Evolutionary conservation across 2,329 filamentous ascomycete species (phyloP), one percentile per base, ranked within the genome.

Genomic region (Xylaria sp.): DNA sequence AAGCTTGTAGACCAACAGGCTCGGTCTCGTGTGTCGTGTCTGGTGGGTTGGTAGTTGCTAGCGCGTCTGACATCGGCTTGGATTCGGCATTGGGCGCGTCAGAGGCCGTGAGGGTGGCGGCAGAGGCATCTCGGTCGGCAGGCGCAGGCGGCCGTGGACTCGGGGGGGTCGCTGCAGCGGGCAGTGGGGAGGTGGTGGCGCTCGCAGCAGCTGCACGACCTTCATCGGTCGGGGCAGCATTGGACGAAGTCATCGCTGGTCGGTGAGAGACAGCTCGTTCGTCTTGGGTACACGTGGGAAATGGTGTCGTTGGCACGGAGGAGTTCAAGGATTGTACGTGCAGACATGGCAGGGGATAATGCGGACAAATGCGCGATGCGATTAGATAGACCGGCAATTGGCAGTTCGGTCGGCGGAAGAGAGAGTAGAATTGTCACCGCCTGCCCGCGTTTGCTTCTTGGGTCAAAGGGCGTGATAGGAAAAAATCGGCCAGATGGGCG

Each of bases 171-270:
- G 63, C 43, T 41, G 39, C 15, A 41, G 50, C 55, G 55, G 70
- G 71, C 60, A 66, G 63, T 41, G 63, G 70, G 65, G 64, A 64
- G 58, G 65, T n/a, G 41, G 43, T 48, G 57, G 36, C 56, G 52
- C 28, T 58, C 30, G 63, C 61, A 39, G 43, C 60, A 41, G 53
- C 69, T 46, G 57, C 52, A 45, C 56, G 63, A 65, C 67, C 72
- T 63, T 65, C 66, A 71, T 73, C 73, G 73, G 76, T 70, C 72
- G 77, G 80, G 79, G 79, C 81, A 78, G 78, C 81, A 78, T 81
- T 81, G 77, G 85, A 86, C 86, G 85, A 88, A 86, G 84, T 87
- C 86, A 88, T 87, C 85, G 85, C 86, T 87, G 80, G 81, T 83
- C 78, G 77, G 76, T 69, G 68, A 63, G 70, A 74, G 79, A 84